Base-by-base conservation (phyloP, 2,329 filamentous ascomycete genomes). In the Epichloe brachyelytri region DNA sequence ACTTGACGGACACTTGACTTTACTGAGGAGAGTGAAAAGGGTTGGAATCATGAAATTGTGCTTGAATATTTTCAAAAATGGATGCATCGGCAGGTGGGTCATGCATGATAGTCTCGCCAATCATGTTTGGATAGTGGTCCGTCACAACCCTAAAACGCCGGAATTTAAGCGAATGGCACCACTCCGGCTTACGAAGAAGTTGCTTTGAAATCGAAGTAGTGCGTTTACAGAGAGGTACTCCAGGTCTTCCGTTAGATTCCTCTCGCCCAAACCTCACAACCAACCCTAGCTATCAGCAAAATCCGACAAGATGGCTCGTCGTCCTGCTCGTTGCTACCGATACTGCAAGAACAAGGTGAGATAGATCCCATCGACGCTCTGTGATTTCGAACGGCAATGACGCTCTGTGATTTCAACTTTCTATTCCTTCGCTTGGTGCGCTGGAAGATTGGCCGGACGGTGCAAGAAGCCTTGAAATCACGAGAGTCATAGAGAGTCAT, bases 331-430 rank as follows among this genome's bases (percentile, higher is more conserved):
- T 81, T 98, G 93, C 81, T 98, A 95, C 84, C 86, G 93, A 72
- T 98, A 98, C 87, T 98, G 93, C 90, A 98, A 98, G 88, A 98
- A 97, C 86, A 96, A 96, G 89, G 89, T 95, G 72, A 77, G 85
- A 75, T 47, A 43, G 48, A 48, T 48, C 49, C 44, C 52, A 49
- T 30, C 52, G 50, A 49, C 53, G 49, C 46, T 54, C 14, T 37
- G 43, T 33, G 33, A 43, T 14, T n/a, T 22, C 17, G n/a, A 30
- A 36, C 46, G 10, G 26, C 30, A n/a, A 33, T 43, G 14, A 22
- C 10, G 19, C 5, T 22, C 10, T 11, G 6, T 43, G 26, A 22
- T 44, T 38, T 37, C 39, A 43, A 49, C 19, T 38, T n/a, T 19
- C 20, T 11, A 20, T 5, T 19, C 1, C 15, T 10, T 3, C 14